Conservation (phyloP, 139 green algal species). For the Chlamydomonas sphaeroides region DNA sequence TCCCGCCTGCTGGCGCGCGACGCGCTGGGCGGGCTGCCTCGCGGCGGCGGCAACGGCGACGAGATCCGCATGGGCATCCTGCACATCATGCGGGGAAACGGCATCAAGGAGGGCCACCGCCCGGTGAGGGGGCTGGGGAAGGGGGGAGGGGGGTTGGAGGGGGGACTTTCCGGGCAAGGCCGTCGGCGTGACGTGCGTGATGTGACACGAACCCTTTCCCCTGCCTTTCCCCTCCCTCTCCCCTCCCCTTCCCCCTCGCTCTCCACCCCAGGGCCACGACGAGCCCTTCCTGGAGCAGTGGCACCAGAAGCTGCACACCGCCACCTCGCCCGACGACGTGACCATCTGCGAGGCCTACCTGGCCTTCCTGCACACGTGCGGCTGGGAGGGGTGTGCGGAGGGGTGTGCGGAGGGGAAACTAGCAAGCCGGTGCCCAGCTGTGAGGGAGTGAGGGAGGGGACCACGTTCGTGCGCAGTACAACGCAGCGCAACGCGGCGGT, state of each 20-base stretch:
- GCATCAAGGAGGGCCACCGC: conserved; percentile 88
- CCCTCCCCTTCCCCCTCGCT: background rate
- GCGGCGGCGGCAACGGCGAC: conserved; percentile 90
- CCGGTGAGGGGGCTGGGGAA: too few species aligned
- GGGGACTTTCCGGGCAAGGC: too few species aligned
- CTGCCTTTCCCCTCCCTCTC: background rate
- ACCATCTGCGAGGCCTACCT: conserved; percentile 89
- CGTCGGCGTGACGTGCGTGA: too few species aligned
- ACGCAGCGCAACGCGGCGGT: too few species aligned
- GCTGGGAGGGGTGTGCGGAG: background rate
- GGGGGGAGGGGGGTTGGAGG: background rate
- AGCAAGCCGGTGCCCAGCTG: too few species aligned
- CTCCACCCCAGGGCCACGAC: conserved; percentile 78
- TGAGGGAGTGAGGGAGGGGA: too few species aligned
- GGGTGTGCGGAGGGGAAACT: background rate
- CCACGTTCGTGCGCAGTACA: too few species aligned
- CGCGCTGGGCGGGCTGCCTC: conserved; percentile 74
- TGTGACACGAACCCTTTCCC: too few species aligned
- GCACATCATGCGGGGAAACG: conserved; percentile 91
- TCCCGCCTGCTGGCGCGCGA: conserved; percentile 77
- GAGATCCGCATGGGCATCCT: conserved; percentile 94
- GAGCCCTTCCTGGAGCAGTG: conserved; percentile 92
- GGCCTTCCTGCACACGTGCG: conserved; percentile 57
- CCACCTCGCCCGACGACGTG: conserved; percentile 81
- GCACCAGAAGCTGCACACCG: conserved; percentile 95